Evolutionary conservation across 352 stramenopile genomes (phyloP).

Genomic region (Globisporangium viniferum): DNA sequence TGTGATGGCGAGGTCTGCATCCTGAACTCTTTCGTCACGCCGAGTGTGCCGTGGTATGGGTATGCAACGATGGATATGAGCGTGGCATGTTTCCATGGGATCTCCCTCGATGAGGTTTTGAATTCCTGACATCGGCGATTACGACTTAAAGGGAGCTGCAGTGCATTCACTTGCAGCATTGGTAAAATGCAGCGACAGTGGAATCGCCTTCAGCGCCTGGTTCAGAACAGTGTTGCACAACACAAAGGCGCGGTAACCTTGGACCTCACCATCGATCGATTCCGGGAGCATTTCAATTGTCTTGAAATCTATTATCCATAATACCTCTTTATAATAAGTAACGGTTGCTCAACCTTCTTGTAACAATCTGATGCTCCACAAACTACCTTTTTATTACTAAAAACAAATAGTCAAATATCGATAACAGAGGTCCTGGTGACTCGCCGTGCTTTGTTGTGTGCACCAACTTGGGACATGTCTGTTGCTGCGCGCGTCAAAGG

Average conservation of each 20-base stretch:
- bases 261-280: not conserved
- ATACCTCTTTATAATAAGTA: not conserved
- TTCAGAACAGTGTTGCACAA: not conserved
- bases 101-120: not conserved
- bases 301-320: too few species aligned
- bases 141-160: not conserved
- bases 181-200: too few species aligned
- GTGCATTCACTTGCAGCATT: not conserved
- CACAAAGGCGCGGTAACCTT: constrained; percentile 2
- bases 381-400: not conserved
- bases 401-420: not conserved
- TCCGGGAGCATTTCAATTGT: not conserved
- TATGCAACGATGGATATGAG: not conserved
- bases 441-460: not conserved
- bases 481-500: not conserved
- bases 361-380: not conserved
- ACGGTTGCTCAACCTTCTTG: not conserved
- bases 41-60: not conserved
- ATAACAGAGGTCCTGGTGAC: not conserved
- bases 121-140: not conserved
- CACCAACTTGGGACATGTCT: not conserved
- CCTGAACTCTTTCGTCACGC: not conserved
- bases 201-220: not conserved
- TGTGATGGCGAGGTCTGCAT: not conserved
- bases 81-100: not conserved